Evolutionary conservation across 352 stramenopile genomes (phyloP).

Genomic region (Vaucheria bursata): DNA sequence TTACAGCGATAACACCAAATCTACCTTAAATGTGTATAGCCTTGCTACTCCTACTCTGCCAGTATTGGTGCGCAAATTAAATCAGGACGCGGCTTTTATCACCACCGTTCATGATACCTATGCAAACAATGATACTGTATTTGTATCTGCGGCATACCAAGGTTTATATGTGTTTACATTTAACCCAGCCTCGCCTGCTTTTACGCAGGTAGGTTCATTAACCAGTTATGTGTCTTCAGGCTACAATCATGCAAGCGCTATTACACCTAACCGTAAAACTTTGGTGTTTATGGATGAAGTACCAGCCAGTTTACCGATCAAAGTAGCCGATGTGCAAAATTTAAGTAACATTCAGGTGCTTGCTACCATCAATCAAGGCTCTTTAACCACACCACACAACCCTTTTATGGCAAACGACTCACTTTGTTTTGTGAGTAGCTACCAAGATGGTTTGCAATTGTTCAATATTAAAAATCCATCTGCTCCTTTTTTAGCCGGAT

Average conservation of each 20-base stretch:
- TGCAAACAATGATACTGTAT: neutral
- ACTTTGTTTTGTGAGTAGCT: slow-evolving; percentile 1
- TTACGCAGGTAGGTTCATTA: neutral
- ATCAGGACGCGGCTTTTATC: neutral
- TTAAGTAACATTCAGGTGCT: neutral
- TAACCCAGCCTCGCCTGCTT: neutral
- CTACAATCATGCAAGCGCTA: neutral
- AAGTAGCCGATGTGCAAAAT: neutral
- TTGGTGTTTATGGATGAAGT: neutral
- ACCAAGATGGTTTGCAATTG: neutral
- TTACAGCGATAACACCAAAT: neutral
- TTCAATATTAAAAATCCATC: neutral
- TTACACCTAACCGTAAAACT: neutral
- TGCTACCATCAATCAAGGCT: neutral
- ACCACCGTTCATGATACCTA: neutral
- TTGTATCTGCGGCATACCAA: neutral
- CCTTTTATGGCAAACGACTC: neutral
- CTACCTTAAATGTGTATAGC: neutral
- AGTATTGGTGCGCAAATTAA: neutral
- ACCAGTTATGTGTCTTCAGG: neutral
- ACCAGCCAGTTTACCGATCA: neutral
- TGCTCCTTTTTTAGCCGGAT: neutral
- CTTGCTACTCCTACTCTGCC: neutral
- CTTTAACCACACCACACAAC: neutral
- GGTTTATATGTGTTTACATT: neutral